A percentile compares a stretch with the other conserved stretches of the same genome.
Conservation (phyloP, 495 filamentous ascomycete genomes). For the Penicillium subrubescens region DNA sequence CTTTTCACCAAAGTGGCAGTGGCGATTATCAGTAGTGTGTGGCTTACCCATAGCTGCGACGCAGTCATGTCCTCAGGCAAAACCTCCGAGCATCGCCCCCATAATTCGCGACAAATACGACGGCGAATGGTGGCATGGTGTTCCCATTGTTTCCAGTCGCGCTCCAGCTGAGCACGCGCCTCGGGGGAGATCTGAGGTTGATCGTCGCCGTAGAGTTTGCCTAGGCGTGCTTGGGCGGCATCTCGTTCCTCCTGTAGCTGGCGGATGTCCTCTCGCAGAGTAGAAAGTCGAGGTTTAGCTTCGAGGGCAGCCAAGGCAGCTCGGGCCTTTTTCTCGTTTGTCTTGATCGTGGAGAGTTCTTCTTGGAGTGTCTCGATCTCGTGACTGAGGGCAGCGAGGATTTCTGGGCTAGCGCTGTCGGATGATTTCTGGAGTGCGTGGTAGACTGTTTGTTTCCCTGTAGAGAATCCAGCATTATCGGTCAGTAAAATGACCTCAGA, state of each 20-base stretch:
- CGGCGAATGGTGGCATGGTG: slow-evolving; percentile 45
- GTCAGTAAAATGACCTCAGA: slow-evolving; percentile 9
- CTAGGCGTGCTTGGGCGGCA: slow-evolving; percentile 42
- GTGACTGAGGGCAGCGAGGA: slow-evolving; percentile 48
- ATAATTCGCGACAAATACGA: slow-evolving; percentile 55
- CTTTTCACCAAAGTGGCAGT: not conserved
- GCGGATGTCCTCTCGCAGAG: slow-evolving; percentile 49
- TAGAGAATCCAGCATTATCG: not conserved
- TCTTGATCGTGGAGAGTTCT: slow-evolving; percentile 49
- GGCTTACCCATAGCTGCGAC: slow-evolving; percentile 55
- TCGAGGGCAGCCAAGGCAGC: slow-evolving; percentile 50
- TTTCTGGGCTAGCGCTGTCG: slow-evolving; percentile 47
- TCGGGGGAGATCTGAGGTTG: slow-evolving; percentile 43
- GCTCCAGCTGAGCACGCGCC: slow-evolving; percentile 51
- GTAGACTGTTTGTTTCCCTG: slow-evolving; percentile 67
- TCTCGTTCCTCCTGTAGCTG: slow-evolving; percentile 50
- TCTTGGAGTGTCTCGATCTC: slow-evolving; percentile 53
- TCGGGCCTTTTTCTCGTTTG: slow-evolving; percentile 53
- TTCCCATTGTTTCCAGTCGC: slow-evolving; percentile 56
- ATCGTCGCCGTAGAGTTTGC: slow-evolving; percentile 30
- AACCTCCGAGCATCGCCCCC: slow-evolving; percentile 49
- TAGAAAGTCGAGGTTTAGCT: slow-evolving; percentile 52
- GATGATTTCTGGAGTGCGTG: slow-evolving; percentile 57
- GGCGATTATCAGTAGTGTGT: not conserved
- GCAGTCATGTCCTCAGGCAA: slow-evolving; percentile 48